phyloP scores from a whole-genome alignment of 305 asterid species.

The Monarda citriodora region DNA sequence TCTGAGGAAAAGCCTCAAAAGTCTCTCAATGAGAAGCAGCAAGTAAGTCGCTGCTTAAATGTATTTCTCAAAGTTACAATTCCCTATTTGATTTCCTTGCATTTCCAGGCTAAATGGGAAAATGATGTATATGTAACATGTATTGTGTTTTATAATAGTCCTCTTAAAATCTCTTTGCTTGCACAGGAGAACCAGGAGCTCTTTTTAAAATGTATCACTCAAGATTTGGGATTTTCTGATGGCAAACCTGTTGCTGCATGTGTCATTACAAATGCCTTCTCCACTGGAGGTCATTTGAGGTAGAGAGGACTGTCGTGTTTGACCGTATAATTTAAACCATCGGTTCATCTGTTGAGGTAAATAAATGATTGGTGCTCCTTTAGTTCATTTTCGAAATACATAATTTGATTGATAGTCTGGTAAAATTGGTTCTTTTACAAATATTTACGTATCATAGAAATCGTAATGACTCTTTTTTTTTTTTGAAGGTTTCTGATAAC shows the following conservation, averaged over 20 bases:
- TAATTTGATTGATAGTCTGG: neutral
- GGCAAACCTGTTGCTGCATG: slow-evolving; percentile 99
- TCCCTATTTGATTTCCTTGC: too few relatives aligned
- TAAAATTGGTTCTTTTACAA: neutral
- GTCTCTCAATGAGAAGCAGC: slow-evolving; percentile 97
- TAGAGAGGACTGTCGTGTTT: slow-evolving; percentile 95
- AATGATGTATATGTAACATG: too few relatives aligned
- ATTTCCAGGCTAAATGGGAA: too few relatives aligned
- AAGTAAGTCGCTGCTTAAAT: slow-evolving; percentile 45
- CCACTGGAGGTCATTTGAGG: slow-evolving; percentile 99
- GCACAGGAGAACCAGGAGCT: slow-evolving; percentile 96
- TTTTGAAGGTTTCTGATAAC: slow-evolving; percentile 77
- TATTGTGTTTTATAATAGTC: slow-evolving; percentile 5
- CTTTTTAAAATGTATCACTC: slow-evolving; percentile 90
- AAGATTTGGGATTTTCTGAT: slow-evolving; percentile 94
- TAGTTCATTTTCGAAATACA: neutral
- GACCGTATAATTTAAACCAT: slow-evolving; percentile 92
- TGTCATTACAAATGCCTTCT: slow-evolving; percentile 97
- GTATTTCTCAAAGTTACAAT: slow-evolving; percentile 1
- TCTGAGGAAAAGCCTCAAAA: slow-evolving; percentile 98
- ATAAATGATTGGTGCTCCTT: slow-evolving; percentile 12
- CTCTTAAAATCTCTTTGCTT: slow-evolving; percentile 28
- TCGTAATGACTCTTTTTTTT: slow-evolving; percentile 24
- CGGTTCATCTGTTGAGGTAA: slow-evolving; percentile 92
- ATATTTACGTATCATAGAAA: slow-evolving; percentile 13